These are phyloP conservation scores for Alternaria ethzedia DNA, from an alignment of 2,329 filamentous ascomycete genomes.

Conservation along the genomic window DNA sequence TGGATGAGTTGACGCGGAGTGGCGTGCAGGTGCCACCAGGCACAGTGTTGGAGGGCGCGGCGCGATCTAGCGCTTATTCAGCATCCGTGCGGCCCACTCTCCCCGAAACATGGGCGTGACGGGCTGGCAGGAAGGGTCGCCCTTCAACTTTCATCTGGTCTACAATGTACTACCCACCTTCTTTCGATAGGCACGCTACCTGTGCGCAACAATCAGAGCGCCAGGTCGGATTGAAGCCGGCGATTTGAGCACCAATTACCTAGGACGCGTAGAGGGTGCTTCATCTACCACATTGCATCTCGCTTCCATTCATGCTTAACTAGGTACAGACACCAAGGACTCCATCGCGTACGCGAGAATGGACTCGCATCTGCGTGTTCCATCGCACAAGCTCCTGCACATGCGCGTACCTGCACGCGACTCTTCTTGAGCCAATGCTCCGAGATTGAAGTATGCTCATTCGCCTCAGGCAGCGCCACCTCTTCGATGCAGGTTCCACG, in stretches of 20 bases:
- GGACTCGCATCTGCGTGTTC: not conserved
- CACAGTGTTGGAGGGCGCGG: not conserved
- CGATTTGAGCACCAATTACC: not conserved
- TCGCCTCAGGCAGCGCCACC: not conserved
- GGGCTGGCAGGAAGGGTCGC: not conserved
- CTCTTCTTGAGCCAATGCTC: not conserved
- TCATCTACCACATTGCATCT: not conserved
- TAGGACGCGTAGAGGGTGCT: not conserved
- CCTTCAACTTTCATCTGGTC: not conserved
- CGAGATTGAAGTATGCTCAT: not conserved
- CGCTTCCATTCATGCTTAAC: not conserved
- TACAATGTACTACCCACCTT: not conserved
- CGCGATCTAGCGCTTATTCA: not conserved
- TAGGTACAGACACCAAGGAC: not conserved
- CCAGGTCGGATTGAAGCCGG: not conserved
- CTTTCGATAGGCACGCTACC: not conserved
- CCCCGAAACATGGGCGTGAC: not conserved
- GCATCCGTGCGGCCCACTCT: not conserved
- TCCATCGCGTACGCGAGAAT: not conserved
- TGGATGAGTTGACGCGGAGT: not conserved
- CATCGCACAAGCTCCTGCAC: not conserved
- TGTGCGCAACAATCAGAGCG: not conserved
- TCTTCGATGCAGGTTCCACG: not conserved
- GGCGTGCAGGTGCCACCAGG: not conserved
- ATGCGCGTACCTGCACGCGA: constrained; percentile 1